Evolutionary conservation across 352 stramenopile genomes (phyloP).

Genomic region (Globisporangium sylvaticum): DNA sequence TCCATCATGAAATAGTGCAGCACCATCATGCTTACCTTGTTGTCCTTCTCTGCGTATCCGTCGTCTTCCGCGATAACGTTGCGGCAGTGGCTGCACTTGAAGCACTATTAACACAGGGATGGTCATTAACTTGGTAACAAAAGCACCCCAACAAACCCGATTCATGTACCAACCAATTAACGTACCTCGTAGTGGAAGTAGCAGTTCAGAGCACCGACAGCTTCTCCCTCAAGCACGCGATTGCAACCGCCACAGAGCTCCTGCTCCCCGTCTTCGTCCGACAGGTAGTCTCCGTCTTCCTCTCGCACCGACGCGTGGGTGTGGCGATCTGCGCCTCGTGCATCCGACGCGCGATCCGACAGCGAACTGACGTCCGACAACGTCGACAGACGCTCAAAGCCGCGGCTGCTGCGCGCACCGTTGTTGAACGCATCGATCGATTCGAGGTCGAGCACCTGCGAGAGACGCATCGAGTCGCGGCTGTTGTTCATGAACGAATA

Average conservation of each 20-base stretch:
- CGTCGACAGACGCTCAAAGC: constrained; percentile 29
- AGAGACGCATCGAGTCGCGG: constrained; percentile 68
- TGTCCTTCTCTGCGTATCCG: constrained; percentile 80
- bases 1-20: neutral
- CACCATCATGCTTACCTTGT: constrained; percentile 32
- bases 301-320: constrained; percentile 15
- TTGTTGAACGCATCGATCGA: constrained; percentile 48
- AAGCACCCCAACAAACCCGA: neutral
- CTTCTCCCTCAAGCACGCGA: constrained; percentile 70
- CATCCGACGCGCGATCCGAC: constrained; percentile 34
- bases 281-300: constrained; percentile 43
- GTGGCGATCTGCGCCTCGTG: constrained; percentile 1
- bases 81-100: constrained; percentile 77
- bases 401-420: constrained; percentile 15
- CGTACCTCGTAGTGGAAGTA: constrained; percentile 80
- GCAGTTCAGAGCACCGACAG: constrained; percentile 71
- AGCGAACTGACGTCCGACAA: constrained; percentile 60
- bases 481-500: constrained; percentile 60
- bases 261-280: constrained; percentile 66
- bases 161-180: neutral
- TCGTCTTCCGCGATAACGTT: constrained; percentile 72
- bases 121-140: neutral
- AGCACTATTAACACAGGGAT: constrained; percentile 36
- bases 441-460: constrained; percentile 75
- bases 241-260: constrained; percentile 70